phyloP scores from a whole-genome alignment of 768 basidiomycete species.

The Stropharia rugosoannulata region DNA sequence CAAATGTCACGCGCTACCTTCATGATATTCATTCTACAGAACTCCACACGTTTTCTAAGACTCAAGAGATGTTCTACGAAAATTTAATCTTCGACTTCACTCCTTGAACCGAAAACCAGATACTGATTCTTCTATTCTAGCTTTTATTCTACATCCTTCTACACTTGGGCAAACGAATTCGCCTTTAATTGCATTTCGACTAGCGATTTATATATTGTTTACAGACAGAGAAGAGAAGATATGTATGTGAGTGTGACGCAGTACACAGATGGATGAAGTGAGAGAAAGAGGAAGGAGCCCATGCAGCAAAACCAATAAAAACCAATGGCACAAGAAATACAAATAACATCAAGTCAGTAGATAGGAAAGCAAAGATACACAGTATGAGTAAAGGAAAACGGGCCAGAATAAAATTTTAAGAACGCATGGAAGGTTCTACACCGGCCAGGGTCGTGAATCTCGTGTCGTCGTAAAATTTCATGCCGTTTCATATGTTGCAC shows the following conservation, averaged over 20 bases:
- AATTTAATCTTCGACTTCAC: no score
- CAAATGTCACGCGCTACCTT: no score
- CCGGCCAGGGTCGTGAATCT: conserved; percentile 45
- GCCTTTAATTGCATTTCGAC: conserved; percentile 16
- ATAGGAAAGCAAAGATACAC: conserved; percentile 15
- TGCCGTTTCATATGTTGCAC: conserved; percentile 19
- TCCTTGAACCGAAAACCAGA: no score
- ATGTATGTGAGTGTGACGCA: conserved; percentile 5
- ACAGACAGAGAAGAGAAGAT: not conserved
- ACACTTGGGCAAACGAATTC: conserved; percentile 7
- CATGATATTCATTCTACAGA: no score
- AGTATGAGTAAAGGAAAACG: conserved; percentile 13
- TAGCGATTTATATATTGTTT: conserved; percentile 11
- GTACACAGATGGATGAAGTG: conserved; percentile 13
- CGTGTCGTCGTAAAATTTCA: conserved; percentile 29
- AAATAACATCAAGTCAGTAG: conserved; percentile 22
- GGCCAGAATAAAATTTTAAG: conserved; percentile 16
- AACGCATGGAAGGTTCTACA: conserved; percentile 25
- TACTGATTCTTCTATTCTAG: conserved; percentile 1
- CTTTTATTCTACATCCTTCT: conserved; percentile 8
- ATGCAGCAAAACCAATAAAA: conserved; percentile 7
- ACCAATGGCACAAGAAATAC: conserved; percentile 7
- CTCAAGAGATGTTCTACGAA: no score
- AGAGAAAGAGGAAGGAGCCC: conserved; percentile 9
- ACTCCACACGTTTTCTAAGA: no score